Percentiles rank a stretch among this genome's conserved stretches.
phyloP scores from a whole-genome alignment of 495 filamentous ascomycete species.

The Podospora bellae-mahoneyi region DNA sequence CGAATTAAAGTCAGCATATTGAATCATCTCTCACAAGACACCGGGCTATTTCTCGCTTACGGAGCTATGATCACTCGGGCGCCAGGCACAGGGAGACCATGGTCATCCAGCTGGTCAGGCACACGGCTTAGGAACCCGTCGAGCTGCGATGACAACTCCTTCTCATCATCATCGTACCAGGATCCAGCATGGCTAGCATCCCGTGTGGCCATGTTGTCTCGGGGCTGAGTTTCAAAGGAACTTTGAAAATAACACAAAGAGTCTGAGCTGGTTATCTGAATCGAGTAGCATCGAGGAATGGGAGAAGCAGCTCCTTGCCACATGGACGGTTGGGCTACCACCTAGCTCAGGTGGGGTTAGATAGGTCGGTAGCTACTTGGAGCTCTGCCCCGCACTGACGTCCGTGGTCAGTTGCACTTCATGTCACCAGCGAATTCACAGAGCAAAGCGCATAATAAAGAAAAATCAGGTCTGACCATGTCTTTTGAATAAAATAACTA shows the following conservation, averaged over 20 bases:
- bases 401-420: neutral
- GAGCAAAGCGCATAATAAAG: neutral
- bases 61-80: slow-evolving; percentile 92
- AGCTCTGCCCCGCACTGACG: slow-evolving; percentile 6
- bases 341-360: neutral
- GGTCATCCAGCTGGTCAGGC: slow-evolving; percentile 57
- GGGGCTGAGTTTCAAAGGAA: neutral
- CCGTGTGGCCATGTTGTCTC: slow-evolving; percentile 45
- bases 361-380: neutral
- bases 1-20: neutral
- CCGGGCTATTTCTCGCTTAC: slow-evolving; percentile 53
- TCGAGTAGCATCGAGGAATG: neutral
- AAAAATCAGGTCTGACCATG: no score
- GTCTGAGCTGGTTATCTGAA: neutral
- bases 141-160: slow-evolving; percentile 64
- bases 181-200: slow-evolving; percentile 58
- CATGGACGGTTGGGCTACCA: no score
- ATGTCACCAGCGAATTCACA: neutral
- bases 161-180: slow-evolving; percentile 73
- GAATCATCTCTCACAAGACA: no score
- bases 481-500: no score
- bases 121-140: slow-evolving; percentile 76
- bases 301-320: neutral
- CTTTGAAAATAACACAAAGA: neutral
- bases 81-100: slow-evolving; percentile 63